Base-by-base conservation (phyloP, 2,329 filamentous ascomycete genomes). In the Xylaria polymorpha region DNA sequence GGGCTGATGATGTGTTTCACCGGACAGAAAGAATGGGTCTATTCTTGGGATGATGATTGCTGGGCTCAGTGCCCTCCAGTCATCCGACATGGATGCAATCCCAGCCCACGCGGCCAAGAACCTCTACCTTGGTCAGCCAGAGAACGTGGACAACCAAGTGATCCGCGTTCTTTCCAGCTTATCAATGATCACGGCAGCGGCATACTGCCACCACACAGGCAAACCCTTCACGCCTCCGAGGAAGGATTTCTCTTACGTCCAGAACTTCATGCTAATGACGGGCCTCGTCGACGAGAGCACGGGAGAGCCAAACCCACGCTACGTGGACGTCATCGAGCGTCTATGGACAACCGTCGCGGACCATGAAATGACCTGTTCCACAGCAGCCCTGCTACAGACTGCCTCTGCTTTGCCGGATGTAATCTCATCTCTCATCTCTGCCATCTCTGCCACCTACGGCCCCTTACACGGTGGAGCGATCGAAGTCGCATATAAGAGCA, bases 301-400 rank as follows among this genome's bases (percentile, higher is more conserved):
- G 12, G 66, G 72, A 4, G 20, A 48, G 32, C 72, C 72, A 15
- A 68, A 68, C 55, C 61, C 65, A 15, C 66, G 68, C 20, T 67
- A 69, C n/a, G 72, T 70, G 20, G 51, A 63, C 39, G 46, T 70
- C 2, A 48, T 74, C 37, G 71, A 73, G 59, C 69, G 68, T 7
- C 62, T 74, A 7, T 73, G 72, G 73, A 57, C 65, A 0, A 56
- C 58, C 1, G 66, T 72, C 7, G 72, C 72, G 6, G 73, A 74
- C 22, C 73, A 74, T 29, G 73, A 74, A 48, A 72, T 74, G 70
- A 73, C 72, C 5, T 69, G 67, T 43, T 73, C 70, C 12, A 74
- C 73, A 1, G 72, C 72, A 8, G 72, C 73, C 9, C 51, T 74
- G 1, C 60, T 74, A 9, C 69, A 74, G 8, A 69, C 73, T 7